A percentile compares a stretch with the other conserved stretches of the same genome.
These are phyloP conservation scores for Crinitomyces ghanaensis DNA, from an alignment of 805 yeast genomes.

Conservation along the genomic window DNA sequence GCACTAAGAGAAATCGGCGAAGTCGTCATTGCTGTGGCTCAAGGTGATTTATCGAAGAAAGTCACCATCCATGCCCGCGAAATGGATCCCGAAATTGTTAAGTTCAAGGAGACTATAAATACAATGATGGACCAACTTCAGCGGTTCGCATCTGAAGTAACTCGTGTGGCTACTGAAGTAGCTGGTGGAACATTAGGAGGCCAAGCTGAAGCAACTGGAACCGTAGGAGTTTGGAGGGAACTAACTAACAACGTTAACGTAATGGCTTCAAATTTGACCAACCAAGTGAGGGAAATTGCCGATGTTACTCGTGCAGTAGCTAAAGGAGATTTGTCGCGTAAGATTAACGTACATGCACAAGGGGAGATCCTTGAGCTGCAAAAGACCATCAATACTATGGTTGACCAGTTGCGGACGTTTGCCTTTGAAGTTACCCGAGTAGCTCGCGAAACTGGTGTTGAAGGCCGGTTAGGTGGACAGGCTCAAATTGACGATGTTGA, in stretches of 20 bases:
- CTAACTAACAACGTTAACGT: constrained; percentile 79
- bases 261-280: constrained; percentile 79
- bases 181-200: constrained; percentile 88
- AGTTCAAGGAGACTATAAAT: constrained; percentile 71
- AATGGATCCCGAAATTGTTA: constrained; percentile 66
- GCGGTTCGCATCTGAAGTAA: constrained; percentile 69
- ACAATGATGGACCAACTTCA: constrained; percentile 84
- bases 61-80: constrained; percentile 64
- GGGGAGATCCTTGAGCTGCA: constrained; percentile 81
- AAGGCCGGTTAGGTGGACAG: constrained; percentile 82
- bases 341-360: constrained; percentile 83
- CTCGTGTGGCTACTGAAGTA: constrained; percentile 79
- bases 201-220: constrained; percentile 73
- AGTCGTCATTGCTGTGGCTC: constrained; percentile 78
- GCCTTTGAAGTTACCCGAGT: constrained; percentile 81
- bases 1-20: constrained; percentile 74
- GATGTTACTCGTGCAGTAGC: constrained; percentile 87
- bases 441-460: constrained; percentile 83
- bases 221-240: constrained; percentile 82
- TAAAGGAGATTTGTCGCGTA: constrained; percentile 69
- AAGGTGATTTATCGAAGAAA: constrained; percentile 76
- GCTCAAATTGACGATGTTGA: constrained; percentile 69
- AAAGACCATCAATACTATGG: constrained; percentile 82
- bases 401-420: constrained; percentile 70
- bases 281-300: constrained; percentile 82